phyloP scores from a whole-genome alignment of 768 basidiomycete species.

The Mycena sanguinolenta region DNA sequence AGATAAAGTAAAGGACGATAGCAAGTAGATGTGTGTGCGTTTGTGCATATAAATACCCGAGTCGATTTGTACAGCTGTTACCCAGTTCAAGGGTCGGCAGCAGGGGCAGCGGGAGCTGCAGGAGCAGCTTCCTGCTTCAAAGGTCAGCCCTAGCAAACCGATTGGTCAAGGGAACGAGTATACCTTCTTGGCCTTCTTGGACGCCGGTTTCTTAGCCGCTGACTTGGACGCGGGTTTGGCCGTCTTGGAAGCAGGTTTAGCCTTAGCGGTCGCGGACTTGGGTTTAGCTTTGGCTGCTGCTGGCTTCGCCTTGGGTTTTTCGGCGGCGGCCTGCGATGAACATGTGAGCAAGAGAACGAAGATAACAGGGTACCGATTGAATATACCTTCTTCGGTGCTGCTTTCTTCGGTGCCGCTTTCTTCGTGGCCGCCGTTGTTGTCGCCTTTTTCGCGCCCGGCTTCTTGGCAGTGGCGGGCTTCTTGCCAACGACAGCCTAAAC shows the following conservation, averaged over 20 bases:
- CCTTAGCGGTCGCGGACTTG: constrained; percentile 48
- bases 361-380: background rate
- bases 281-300: constrained; percentile 42
- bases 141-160: background rate
- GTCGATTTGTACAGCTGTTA: background rate
- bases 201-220: constrained; percentile 49
- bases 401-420: constrained; percentile 63
- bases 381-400: constrained; percentile 71
- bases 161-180: background rate
- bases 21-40: constrained; percentile 25
- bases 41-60: constrained; percentile 19
- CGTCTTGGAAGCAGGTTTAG: constrained; percentile 47
- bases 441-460: constrained; percentile 43
- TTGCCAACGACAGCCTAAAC: constrained; percentile 32
- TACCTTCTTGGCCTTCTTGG: constrained; percentile 37
- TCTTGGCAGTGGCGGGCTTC: constrained; percentile 46
- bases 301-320: constrained; percentile 53
- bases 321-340: constrained; percentile 54
- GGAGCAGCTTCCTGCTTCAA: background rate
- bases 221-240: constrained; percentile 45
- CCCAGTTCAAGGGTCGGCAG: background rate
- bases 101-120: background rate
- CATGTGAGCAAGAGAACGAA: background rate
- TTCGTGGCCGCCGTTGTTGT: constrained; percentile 48
- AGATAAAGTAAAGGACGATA: constrained; percentile 24